These are phyloP conservation scores for Suhomyces choctaworum DNA, from an alignment of 1,139 yeast genomes.

Conservation along the genomic window DNA sequence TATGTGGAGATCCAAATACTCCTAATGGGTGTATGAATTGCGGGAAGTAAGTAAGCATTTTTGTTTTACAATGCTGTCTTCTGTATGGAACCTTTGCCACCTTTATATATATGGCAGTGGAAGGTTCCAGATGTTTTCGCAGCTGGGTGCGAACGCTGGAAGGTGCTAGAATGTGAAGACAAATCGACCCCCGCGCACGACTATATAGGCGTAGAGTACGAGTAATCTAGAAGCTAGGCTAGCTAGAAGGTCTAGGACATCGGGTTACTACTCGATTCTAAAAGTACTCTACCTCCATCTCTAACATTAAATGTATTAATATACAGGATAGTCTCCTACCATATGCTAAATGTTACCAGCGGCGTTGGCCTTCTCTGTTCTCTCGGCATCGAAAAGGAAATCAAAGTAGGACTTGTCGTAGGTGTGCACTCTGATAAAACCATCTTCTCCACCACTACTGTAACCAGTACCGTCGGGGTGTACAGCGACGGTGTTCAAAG, in stretches of 20 bases:
- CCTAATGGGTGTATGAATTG: constrained; percentile 1
- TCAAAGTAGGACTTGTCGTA: constrained; percentile 92
- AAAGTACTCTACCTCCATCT: too few species aligned
- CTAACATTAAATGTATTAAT: constrained; percentile 8
- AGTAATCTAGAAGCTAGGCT: too few species aligned
- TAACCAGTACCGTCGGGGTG: constrained; percentile 94
- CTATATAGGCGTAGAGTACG: too few species aligned
- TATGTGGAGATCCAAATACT: not conserved
- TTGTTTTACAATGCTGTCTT: not conserved
- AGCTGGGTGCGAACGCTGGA: constrained; percentile 10
- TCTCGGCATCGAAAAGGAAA: constrained; percentile 82
- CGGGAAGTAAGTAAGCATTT: constrained; percentile 13
- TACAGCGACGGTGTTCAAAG: constrained; percentile 87
- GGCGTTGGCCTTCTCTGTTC: constrained; percentile 60
- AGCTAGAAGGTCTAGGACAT: too few species aligned
- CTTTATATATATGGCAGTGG: constrained; percentile 5
- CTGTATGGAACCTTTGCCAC: not conserved
- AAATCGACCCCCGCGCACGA: too few species aligned
- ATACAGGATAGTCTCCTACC: constrained; percentile 10
- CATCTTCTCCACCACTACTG: constrained; percentile 98
- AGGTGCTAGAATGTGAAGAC: constrained; percentile 15
- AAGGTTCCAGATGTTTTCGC: constrained; percentile 14
- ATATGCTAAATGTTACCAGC: constrained; percentile 26
- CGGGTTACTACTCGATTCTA: too few species aligned
- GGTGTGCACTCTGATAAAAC: constrained; percentile 89